Conservation (phyloP, 805 yeast species). For the Lipomyces orientalis region DNA sequence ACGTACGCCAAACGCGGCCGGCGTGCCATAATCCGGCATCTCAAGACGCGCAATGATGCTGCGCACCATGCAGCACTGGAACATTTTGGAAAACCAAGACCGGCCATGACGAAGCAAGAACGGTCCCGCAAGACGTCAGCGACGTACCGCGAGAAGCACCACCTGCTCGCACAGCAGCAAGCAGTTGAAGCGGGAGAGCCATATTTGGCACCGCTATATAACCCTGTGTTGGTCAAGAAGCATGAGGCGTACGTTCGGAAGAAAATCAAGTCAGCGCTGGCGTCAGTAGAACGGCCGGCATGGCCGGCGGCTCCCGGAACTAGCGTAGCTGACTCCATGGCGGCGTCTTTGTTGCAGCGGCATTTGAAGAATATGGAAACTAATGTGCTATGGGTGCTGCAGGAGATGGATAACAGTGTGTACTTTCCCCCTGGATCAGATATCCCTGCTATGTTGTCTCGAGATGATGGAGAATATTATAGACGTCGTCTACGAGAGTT, state of each 20-base stretch:
- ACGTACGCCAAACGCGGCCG: conserved; percentile 36
- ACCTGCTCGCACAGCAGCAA: conserved; percentile 16
- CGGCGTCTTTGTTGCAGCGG: conserved; percentile 2
- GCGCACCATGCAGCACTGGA: conserved; percentile 25
- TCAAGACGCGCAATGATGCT: conserved; percentile 16
- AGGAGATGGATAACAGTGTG: conserved; percentile 32
- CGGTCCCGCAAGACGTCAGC: conserved; percentile 37
- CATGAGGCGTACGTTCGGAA: conserved; percentile 37
- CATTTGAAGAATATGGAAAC: conserved; percentile 21
- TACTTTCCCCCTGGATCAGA: conserved; percentile 33
- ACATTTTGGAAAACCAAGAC: conserved; percentile 13
- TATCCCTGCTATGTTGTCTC: conserved; percentile 21
- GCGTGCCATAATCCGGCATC: conserved; percentile 35
- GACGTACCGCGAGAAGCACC: conserved; percentile 34
- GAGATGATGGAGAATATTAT: conserved; percentile 26
- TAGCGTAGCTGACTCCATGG: conserved; percentile 6
- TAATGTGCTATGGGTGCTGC: conserved; percentile 32
- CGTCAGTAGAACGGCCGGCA: conserved; percentile 21
- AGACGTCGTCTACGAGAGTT: conserved; percentile 24
- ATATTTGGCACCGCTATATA: conserved; percentile 34
- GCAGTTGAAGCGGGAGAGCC: conserved; percentile 31
- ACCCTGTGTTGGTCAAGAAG: conserved; percentile 32
- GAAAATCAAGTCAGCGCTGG: conserved; percentile 28
- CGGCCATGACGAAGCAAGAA: conserved; percentile 34
- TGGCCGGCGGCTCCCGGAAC: conserved; percentile 26